phyloP scores from a whole-genome alignment of 345 rosid species.

The Acer saccharum region DNA sequence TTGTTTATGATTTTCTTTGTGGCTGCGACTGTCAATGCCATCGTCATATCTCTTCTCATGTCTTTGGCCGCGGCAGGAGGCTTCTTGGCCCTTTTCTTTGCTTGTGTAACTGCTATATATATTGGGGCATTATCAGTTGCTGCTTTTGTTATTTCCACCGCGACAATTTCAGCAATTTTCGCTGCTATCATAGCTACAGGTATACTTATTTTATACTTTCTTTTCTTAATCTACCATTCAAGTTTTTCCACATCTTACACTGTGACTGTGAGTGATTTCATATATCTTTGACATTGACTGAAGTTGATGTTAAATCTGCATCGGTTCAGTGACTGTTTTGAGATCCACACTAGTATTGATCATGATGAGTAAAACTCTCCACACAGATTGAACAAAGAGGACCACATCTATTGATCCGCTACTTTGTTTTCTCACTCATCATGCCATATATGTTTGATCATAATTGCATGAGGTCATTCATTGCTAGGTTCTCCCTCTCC shows the following conservation, averaged over 20 bases:
- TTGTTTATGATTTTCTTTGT: slow-evolving; percentile 77
- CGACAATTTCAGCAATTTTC: slow-evolving; percentile 59
- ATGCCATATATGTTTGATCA: background rate
- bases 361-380: background rate
- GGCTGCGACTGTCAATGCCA: slow-evolving; percentile 77
- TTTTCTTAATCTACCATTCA: too few relatives aligned
- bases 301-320: background rate
- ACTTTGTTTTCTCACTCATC: background rate
- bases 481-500: background rate
- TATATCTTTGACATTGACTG: background rate
- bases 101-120: slow-evolving; percentile 65
- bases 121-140: slow-evolving; percentile 79
- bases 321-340: background rate
- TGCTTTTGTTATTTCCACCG: slow-evolving; percentile 64
- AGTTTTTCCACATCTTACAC: background rate
- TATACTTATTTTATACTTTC: slow-evolving; percentile 21
- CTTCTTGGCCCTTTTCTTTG: slow-evolving; percentile 78
- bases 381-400: background rate
- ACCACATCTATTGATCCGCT: background rate
- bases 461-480: background rate
- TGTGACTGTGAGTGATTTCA: background rate
- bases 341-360: background rate
- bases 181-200: slow-evolving; percentile 70
- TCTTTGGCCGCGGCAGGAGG: slow-evolving; percentile 90
- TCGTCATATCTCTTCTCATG: slow-evolving; percentile 69